Base-by-base conservation (phyloP, 306 rosid species). In the Lathyrus sativus region DNA sequence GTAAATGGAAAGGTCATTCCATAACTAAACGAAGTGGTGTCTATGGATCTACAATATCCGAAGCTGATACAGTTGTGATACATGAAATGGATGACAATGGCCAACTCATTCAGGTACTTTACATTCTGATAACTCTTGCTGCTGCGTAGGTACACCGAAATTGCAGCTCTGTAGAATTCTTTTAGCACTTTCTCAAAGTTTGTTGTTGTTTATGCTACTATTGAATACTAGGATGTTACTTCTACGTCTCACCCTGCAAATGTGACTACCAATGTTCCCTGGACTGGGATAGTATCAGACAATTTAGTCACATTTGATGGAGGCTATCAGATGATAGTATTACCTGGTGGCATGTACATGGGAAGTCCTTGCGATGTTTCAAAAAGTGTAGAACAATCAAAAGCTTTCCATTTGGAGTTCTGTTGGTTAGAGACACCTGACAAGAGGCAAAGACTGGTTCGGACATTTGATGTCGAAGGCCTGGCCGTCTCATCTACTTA, bases 331-430 rank as follows among this genome's bases (percentile, higher is more conserved):
- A 72, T 87, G 44, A 85, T 85, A 8, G 74, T 93, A 35, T 81
- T 93, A 85, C 99, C 99, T 0, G 95, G 99, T 11, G 99, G 97
- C 65, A 86, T 93, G 90, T 90, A 90, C 79, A 76, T 90, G 95
- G 97, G 99, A 48, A 84, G 87, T 57, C 99, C 99, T 1, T 80
- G 81, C 66, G 96, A 93, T 67, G 80, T 93, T 43, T 77, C 96
- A 28, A 93, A 85, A 67, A 85, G 89, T 57, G 96, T 93, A 17
- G 88, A 83, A 14, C 84, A 90, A 33, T 83, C 81, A 0, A 75
- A 81, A 72, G 82, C 97, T 12, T 93, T 93, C 90, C 99, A 88
- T 84, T 75, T 93, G 77, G 99, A 93, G 75, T 90, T 93, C 67
- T 90, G 99, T 77, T 93, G 99, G 99, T 77, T 87, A 24, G 97